Base-by-base conservation (phyloP, 768 basidiomycete genomes). In the Tricholoma bakamatsutake region DNA sequence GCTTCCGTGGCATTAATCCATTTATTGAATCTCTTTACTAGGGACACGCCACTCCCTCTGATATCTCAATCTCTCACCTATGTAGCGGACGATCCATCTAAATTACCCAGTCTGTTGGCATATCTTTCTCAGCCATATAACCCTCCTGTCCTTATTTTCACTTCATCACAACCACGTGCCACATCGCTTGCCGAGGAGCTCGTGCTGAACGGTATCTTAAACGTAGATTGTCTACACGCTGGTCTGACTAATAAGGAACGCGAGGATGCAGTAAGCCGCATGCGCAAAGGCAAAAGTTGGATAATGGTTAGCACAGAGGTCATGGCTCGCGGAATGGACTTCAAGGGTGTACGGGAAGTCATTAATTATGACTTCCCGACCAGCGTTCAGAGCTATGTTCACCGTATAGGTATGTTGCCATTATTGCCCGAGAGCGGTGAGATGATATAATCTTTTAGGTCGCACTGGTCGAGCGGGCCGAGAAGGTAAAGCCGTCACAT, bases 341-440 rank as follows among this genome's bases (percentile, higher is more conserved):
- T 99, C 76, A 90, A 88, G 68, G 94, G 95, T 9, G 84, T 96
- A 51, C 78, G 85, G 56, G 90, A 98, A 65, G 94, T 99, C 9
- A 87, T 98, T 66, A 99, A 98, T 69, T 95, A 90, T 64, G 96
- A 98, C 71, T 98, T 98, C 71, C 97, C 97, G 2, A 93, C 88
- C 37, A 95, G 84, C 53, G 88, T 96, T 2, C 93, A 96, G 69
- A 94, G 90, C 65, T 99, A 99, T 66, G 82, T 99, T 42, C 97
- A 99, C 70, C 80, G 97, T 21, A 97, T 99, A 51, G 96, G 92
- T 87, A 33, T 55, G 66, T 45, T n/a, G 31, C 33, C 33, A 5
- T 50, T 13, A 10, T 34, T 9, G 10, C 17, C 28, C 8, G 17
- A 21, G 42, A 13, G 7, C 17, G 30, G 49, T 12, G 21, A 17